Base-by-base conservation (phyloP, 2,329 filamentous ascomycete species). In the Dactylellina haptotyla region DNA sequence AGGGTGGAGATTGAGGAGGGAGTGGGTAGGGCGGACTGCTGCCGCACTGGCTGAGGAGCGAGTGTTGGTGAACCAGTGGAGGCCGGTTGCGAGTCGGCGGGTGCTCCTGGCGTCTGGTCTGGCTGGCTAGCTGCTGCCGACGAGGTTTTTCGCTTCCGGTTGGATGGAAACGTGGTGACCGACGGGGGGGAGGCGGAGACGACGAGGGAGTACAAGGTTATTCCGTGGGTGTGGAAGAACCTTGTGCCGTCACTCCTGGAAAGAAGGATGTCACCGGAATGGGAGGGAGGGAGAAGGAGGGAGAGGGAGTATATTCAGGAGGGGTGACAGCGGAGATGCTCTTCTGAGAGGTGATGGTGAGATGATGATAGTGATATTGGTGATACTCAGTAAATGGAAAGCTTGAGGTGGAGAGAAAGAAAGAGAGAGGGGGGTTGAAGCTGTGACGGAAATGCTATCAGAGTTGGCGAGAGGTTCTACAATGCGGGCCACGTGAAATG, bases 131-230 rank as follows among this genome's bases (percentile, higher is more conserved):
- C 37, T 25, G 69, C 61, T 26, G 69, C 61, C 54, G 61, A 65
- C 16, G 69, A 66, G 39, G 58, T 54, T 16, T 64, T 73, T 20
- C 69, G 69, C 66, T 73, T 73, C 61, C 69, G 51, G 48, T 25
- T 66, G 43, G 61, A 46, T 41, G 69, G 48, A 50, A 73, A 73
- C 69, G 69, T 73, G 53, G 69, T 73, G 69, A 41, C 26, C 51
- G 56, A 39, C 39, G 57, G 18, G 41, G 28, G 50, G 23, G 58
- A 48, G 37, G 20, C 39, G 32, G 16, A 37, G 28, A 16, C 26
- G 56, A 23, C 41, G 56, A 39, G 20, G 25, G 67, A 57, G n/a
- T 30, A 53, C 59, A 59, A 73, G 69, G 69, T 73, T 56, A 32
- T 65, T 65, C 59, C 67, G 59, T 37, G 28, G 25, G 16, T n/a